These are phyloP conservation scores for Aspergillus glaucus DNA, from an alignment of 2,329 filamentous ascomycete genomes.

Conservation along the genomic window DNA sequence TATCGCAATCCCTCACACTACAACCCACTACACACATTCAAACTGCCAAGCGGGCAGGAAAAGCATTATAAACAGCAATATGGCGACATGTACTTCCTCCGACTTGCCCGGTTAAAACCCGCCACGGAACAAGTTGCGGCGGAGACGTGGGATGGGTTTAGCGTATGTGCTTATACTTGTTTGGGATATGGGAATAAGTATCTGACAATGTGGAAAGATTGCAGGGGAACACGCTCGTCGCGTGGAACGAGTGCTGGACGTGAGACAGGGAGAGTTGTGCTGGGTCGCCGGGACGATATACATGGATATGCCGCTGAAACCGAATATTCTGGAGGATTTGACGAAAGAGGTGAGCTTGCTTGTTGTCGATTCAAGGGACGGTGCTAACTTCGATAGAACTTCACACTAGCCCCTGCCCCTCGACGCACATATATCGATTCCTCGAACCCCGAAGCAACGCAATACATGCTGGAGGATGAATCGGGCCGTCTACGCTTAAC, in stretches of 20 bases:
- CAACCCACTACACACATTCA: slow-evolving; percentile 68
- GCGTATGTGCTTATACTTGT: slow-evolving; percentile 34
- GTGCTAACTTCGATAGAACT: slow-evolving; percentile 53
- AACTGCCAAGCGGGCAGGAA: slow-evolving; percentile 56
- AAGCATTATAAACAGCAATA: slow-evolving; percentile 88
- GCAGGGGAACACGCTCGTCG: slow-evolving; percentile 67
- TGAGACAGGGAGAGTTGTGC: slow-evolving; percentile 89
- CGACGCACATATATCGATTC: slow-evolving; percentile 67
- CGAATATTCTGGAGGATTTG: slow-evolving; percentile 91
- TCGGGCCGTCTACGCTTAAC: slow-evolving; percentile 79
- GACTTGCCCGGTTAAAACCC: slow-evolving; percentile 80
- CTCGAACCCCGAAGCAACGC: slow-evolving; percentile 41
- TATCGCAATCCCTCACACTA: slow-evolving; percentile 59
- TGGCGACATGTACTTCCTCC: slow-evolving; percentile 95
- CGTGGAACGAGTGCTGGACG: slow-evolving; percentile 87
- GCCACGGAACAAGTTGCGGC: slow-evolving; percentile 67
- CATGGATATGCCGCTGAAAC: slow-evolving; percentile 95
- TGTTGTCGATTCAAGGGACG: neutral
- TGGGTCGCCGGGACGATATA: slow-evolving; percentile 94
- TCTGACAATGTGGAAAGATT: slow-evolving; percentile 43
- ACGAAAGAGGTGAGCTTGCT: slow-evolving; percentile 67
- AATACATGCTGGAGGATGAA: slow-evolving; percentile 89
- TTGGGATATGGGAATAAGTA: neutral
- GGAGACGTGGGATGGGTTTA: slow-evolving; percentile 70
- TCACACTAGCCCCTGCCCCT: slow-evolving; percentile 75